Evolutionary conservation across 306 rosid species (phyloP).

Genomic region (Vicia sativa): DNA sequence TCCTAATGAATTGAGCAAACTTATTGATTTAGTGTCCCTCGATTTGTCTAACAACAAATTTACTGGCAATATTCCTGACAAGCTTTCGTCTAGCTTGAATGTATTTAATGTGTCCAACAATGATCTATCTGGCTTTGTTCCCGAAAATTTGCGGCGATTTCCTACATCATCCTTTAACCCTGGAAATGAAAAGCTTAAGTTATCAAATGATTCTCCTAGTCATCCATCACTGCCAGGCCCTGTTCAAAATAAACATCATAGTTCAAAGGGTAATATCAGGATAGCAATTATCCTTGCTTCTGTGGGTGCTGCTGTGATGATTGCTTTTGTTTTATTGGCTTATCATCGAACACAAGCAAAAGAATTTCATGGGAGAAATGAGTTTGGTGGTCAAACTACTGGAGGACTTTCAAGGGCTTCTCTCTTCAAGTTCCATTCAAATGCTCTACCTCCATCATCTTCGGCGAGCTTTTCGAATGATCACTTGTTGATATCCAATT

Average conservation of each 20-base stretch:
- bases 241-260: conserved; percentile 44
- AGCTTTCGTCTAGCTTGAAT: conserved; percentile 67
- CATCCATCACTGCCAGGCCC: conserved; percentile 50
- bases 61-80: conserved; percentile 75
- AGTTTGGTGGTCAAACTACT: conserved; percentile 59
- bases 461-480: conserved; percentile 87
- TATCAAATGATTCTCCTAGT: conserved; percentile 38
- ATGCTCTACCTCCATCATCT: conserved; percentile 64
- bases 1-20: conserved; percentile 77
- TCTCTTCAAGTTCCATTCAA: conserved; percentile 72
- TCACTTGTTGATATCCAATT: conserved; percentile 78
- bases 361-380: conserved; percentile 78
- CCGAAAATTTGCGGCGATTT: conserved; percentile 66
- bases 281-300: conserved; percentile 93
- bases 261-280: conserved; percentile 71
- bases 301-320: conserved; percentile 88
- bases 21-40: conserved; percentile 67
- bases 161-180: conserved; percentile 72
- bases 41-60: conserved; percentile 85
- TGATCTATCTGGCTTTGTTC: conserved; percentile 77
- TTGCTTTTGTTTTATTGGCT: conserved; percentile 82
- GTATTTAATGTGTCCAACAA: conserved; percentile 83
- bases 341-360: conserved; percentile 79
- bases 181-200: conserved; percentile 61
- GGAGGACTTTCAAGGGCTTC: conserved; percentile 68